phyloP scores from a whole-genome alignment of 2,329 filamentous ascomycete genomes.

The Aspergillus sp. region DNA sequence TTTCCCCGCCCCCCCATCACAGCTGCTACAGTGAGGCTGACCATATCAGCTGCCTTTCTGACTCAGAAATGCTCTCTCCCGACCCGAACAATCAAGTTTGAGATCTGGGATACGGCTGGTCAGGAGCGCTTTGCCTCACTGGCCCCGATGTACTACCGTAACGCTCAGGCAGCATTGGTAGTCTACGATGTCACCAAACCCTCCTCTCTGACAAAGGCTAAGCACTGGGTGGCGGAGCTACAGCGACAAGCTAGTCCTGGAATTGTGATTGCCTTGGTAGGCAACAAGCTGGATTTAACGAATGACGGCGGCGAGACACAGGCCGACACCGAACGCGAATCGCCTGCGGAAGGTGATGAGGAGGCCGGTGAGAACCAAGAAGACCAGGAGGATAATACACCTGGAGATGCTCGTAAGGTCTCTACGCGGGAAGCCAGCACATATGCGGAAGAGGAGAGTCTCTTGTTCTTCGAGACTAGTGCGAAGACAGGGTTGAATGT shows the following conservation, averaged over 20 bases:
- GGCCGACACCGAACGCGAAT: slow-evolving; percentile 41
- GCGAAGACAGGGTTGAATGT: slow-evolving; percentile 96
- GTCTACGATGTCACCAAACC: slow-evolving; percentile 99
- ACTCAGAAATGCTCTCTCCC: slow-evolving; percentile 98
- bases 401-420: slow-evolving; percentile 79
- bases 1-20: background rate
- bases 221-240: slow-evolving; percentile 97
- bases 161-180: slow-evolving; percentile 94
- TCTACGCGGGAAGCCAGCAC: slow-evolving; percentile 85
- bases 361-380: slow-evolving; percentile 51
- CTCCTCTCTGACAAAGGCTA: slow-evolving; percentile 91
- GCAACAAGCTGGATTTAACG: slow-evolving; percentile 93
- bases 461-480: slow-evolving; percentile 97
- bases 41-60: slow-evolving; percentile 77
- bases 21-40: background rate
- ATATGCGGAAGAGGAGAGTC: slow-evolving; percentile 90
- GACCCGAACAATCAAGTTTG: slow-evolving; percentile 73
- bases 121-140: slow-evolving; percentile 96
- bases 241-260: slow-evolving; percentile 94
- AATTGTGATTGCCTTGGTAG: slow-evolving; percentile 94
- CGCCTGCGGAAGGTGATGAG: slow-evolving; percentile 32
- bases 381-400: slow-evolving; percentile 61
- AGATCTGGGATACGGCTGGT: slow-evolving; percentile 98
- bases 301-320: slow-evolving; percentile 49
- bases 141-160: slow-evolving; percentile 99